These are phyloP conservation scores for Penicillium sp. DNA, from an alignment of 2,329 filamentous ascomycete genomes.

Conservation along the genomic window DNA sequence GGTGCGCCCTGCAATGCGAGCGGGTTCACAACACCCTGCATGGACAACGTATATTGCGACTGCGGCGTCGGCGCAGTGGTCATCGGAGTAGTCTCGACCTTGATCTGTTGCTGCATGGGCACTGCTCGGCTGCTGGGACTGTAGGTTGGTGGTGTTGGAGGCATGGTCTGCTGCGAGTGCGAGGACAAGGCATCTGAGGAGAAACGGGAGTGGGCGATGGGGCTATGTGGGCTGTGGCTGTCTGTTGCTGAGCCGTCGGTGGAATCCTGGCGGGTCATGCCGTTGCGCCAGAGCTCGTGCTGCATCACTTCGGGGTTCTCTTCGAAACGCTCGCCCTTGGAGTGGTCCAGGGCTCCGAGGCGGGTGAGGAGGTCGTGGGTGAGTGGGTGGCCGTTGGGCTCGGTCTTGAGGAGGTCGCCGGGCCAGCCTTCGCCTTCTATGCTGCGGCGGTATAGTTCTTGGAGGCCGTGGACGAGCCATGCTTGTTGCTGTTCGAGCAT, in stretches of 20 bases:
- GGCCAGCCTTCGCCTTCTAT: conserved; percentile 58
- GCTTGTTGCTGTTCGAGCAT: conserved; percentile 68
- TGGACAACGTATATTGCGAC: conserved; percentile 30
- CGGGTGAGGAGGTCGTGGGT: conserved; percentile 66
- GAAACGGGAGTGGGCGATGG: conserved; percentile 34
- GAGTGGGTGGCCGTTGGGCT: conserved; percentile 57
- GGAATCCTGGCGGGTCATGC: conserved; percentile 57
- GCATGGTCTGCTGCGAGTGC: conserved; percentile 31
- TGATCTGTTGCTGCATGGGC: conserved; percentile 21
- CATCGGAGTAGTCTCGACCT: conserved; percentile 25
- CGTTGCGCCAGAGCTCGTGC: conserved; percentile 55
- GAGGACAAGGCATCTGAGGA: conserved; percentile 34
- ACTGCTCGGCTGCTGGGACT: conserved; percentile 35
- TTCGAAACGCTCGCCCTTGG: conserved; percentile 58
- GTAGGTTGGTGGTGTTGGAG: conserved; percentile 45
- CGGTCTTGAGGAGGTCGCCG: conserved; percentile 55
- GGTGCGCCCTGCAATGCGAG: conserved; percentile 35
- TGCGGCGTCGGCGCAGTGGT: conserved; percentile 5
- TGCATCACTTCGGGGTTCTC: conserved; percentile 60
- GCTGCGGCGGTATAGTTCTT: conserved; percentile 60
- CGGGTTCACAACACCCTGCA: conserved; percentile 42
- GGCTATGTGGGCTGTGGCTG: conserved; percentile 53
- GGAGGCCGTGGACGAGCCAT: conserved; percentile 62
- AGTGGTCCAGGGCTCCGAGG: conserved; percentile 58
- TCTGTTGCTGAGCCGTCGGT: conserved; percentile 56